Evolutionary conservation across 805 yeast genomes (phyloP), one percentile per base, ranked within the genome.

Genomic region (Saccharomycopsis schoenii): DNA sequence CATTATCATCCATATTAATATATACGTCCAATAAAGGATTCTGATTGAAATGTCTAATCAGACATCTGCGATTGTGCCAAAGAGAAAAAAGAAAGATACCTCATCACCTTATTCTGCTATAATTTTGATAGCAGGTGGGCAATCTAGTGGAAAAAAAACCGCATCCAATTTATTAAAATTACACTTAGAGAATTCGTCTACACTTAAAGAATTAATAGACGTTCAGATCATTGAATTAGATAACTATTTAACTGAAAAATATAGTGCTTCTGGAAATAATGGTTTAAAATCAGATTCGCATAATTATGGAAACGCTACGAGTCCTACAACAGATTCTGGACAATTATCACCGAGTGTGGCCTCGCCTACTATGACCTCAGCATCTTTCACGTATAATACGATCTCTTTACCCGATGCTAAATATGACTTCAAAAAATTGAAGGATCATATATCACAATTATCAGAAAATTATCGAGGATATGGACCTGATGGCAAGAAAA

Each of bases 81-180:
- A 37, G 29, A 6, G 25, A 19, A 37, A 17, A 55, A 58, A 54
- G 19, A 58, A 51, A 40, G 59, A 43, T 40, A 17, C 24, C 12
- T 36, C 57, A 34, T 24, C 60, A 6, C 39, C 37, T 12, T 50
- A 29, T 14, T 42, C 52, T 24, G 64, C 52, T 4, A 54, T 60
- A 3, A 62, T 64, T 15, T 41, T 64, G 17, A 60, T 64, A 4
- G 66, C 61, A 24, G 66, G 66, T 9, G 66, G 66, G 21, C 64
- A 61, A 39, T 57, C 59, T 19, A 51, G 65, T 41, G 66, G 66
- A 4, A 64, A 64, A 39, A 21, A 24, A 8, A 60, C 63, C 17
- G 62, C 60, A 17, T 60, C 59, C n/a, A 41, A 58, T 1, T 21
- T 36, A 9, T 37, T 64, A 4, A 36, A 47, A 21, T 40, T 56